Base-by-base conservation (phyloP, 2,329 filamentous ascomycete genomes). In the Trichophyton rubrum region DNA sequence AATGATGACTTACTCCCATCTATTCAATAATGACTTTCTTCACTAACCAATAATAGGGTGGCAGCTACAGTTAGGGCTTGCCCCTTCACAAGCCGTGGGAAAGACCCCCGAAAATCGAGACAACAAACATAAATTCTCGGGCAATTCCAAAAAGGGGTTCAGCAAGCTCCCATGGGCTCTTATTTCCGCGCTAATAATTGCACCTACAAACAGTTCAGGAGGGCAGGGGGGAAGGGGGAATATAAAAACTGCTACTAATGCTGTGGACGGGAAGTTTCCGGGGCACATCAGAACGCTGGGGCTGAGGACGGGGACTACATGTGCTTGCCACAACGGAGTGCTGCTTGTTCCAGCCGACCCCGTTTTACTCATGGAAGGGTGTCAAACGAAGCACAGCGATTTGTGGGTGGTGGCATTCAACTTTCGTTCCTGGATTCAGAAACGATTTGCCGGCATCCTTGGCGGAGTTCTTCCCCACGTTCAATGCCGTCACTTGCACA, bases 401-500 rank as follows among this genome's bases (percentile, higher is more conserved):
- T 35, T 35, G 47, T 53, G 20, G 27, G 4, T 17, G 13, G 33
- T 35, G 27, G n/a, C 51, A 15, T 7, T 33, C 51, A 13, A 11
- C 24, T 51, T 51, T 9, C 13, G 45, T 55, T 33, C 51, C 51
- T 55, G 51, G 30, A 33, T 53, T 8, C 24, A 33, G 24, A 17
- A 41, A 22, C 17, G 9, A 47, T 47, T 22, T 49, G 15, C 45
- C 8, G 45, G 20, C 8, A 27, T 22, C 11, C 51, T 55, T 55
- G 51, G 51, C 51, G 51, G 27, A 33, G 15, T 7, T 47, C 20
- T 55, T 55, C 51, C 51, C 51, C 51, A 55, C 51, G 51, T 20
- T 55, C 4, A 15, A 55, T 35, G 30, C 27, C 51, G 55, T 57
- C 55, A 24, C 35, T 57, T 33, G 33, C 55, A 57, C 55, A 57